Evolutionary conservation across 179 eudicot species (phyloP).

Genomic region (Vitellaria paradoxa): DNA sequence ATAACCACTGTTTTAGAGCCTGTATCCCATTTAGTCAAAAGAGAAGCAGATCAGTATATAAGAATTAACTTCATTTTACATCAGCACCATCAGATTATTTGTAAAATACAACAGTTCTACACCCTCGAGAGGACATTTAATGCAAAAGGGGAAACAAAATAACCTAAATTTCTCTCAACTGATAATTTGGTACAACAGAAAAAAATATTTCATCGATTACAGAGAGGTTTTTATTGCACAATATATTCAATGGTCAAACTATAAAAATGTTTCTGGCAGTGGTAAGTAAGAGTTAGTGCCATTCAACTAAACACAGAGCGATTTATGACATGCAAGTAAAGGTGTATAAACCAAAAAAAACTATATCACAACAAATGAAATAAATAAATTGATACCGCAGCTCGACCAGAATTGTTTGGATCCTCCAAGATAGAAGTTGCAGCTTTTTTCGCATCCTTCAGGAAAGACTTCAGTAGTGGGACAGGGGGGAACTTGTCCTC

Average conservation of each 20-base stretch:
- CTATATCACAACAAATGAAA: background rate
- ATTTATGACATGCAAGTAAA: background rate
- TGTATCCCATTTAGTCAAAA: background rate
- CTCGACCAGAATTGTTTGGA: conserved; percentile 78
- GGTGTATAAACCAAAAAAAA: background rate
- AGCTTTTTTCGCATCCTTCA: conserved; percentile 89
- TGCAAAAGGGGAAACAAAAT: background rate
- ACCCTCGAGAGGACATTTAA: background rate
- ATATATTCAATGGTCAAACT: background rate
- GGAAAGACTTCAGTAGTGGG: conserved; percentile 80
- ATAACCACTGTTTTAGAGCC: conserved; percentile 2
- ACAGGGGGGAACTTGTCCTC: conserved; percentile 83
- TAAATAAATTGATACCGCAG: conserved; percentile 52
- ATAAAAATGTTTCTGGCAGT: background rate
- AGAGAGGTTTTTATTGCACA: background rate
- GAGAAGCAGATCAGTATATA: background rate
- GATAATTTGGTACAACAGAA: background rate
- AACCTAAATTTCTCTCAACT: background rate
- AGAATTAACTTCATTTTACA: background rate
- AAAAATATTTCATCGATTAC: background rate
- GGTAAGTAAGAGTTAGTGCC: background rate
- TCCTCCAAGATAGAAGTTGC: conserved; percentile 79
- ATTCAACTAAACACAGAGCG: background rate
- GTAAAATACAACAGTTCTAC: background rate
- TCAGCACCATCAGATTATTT: background rate